phyloP scores from a whole-genome alignment of 768 basidiomycete species.

The Leucosporidium scottii region DNA sequence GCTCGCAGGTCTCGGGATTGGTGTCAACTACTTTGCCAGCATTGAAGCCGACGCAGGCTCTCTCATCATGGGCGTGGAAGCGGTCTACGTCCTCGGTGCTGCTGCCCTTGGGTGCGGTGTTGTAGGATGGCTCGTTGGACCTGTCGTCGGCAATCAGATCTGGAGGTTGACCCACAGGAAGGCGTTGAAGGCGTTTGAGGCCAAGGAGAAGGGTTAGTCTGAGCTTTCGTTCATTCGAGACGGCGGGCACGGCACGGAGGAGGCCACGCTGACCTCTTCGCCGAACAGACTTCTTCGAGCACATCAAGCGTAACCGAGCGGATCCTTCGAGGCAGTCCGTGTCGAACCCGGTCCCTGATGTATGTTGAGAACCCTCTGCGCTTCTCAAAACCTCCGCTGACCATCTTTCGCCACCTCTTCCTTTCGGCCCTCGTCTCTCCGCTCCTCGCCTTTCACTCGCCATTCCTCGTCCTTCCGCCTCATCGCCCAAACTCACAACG shows the following conservation, averaged over 20 bases:
- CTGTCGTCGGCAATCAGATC: conserved; percentile 27
- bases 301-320: conserved; percentile 38
- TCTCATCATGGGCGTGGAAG: conserved; percentile 32
- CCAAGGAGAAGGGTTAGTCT: conserved; percentile 32
- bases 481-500: no score
- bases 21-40: conserved; percentile 32
- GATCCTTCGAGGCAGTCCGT: conserved; percentile 42
- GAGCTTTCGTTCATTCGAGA: not conserved
- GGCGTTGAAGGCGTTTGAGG: conserved; percentile 25
- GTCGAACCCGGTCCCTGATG: conserved; percentile 28
- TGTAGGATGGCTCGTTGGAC: conserved; percentile 35
- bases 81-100: conserved; percentile 19
- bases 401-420: no score
- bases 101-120: conserved; percentile 25
- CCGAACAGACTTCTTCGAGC: conserved; percentile 23
- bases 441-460: no score
- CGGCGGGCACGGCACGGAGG: not conserved
- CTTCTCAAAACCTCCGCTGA: no score
- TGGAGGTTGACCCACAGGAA: conserved; percentile 28
- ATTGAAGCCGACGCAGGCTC: conserved; percentile 30
- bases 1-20: conserved; percentile 14
- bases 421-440: no score
- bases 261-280: no score
- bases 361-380: no score
- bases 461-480: no score